phyloP scores from a whole-genome alignment of 768 basidiomycete species.

The Mycena galopus region DNA sequence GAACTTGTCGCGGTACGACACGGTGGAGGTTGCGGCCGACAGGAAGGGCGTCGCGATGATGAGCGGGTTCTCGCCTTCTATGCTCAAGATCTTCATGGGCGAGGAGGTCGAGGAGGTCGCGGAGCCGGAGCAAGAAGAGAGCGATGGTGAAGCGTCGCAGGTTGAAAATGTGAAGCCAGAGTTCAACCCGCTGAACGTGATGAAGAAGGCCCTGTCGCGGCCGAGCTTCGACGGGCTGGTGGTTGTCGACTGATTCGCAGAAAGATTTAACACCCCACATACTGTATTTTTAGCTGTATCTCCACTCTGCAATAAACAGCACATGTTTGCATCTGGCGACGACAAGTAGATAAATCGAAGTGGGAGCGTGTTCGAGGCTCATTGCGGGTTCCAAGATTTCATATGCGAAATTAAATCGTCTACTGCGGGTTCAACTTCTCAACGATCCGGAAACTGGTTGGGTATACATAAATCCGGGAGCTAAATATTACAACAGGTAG shows the following conservation, averaged over 20 bases:
- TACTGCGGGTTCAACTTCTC: too few species aligned
- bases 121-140: slow-evolving; percentile 49
- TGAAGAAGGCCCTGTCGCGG: slow-evolving; percentile 62
- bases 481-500: too few species aligned
- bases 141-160: slow-evolving; percentile 24
- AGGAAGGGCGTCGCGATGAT: slow-evolving; percentile 75
- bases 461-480: too few species aligned
- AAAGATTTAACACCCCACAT: neutral
- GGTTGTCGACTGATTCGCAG: slow-evolving; percentile 62
- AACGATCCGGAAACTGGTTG: too few species aligned
- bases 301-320: slow-evolving; percentile 8
- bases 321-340: neutral
- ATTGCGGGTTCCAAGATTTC: too few species aligned
- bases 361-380: too few species aligned
- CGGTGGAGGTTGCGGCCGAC: slow-evolving; percentile 64
- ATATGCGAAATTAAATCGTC: too few species aligned
- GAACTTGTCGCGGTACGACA: slow-evolving; percentile 60
- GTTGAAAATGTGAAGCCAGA: slow-evolving; percentile 29
- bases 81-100: slow-evolving; percentile 82
- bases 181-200: slow-evolving; percentile 58
- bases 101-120: slow-evolving; percentile 54
- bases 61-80: slow-evolving; percentile 76
- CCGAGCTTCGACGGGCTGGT: slow-evolving; percentile 68
- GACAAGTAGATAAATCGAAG: neutral
- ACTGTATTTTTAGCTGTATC: slow-evolving; percentile 30